Conservation (phyloP, 2,329 filamentous ascomycete genomes). For the Macroventuria anomochaeta region DNA sequence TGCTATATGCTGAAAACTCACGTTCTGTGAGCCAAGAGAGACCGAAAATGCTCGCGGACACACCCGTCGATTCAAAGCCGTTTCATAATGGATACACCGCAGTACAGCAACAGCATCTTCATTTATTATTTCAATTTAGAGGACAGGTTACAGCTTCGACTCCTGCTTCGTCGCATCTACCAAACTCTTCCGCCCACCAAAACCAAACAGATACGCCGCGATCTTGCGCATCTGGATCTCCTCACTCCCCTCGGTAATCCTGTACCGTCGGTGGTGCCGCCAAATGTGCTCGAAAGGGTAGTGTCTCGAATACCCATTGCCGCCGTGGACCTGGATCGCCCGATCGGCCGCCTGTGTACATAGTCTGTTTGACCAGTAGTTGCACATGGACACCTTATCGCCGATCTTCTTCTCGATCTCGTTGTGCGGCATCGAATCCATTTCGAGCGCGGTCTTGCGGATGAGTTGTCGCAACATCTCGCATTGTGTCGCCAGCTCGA, state of each 20-base stretch:
- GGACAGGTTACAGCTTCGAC: conserved; percentile 37
- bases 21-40: too few relatives aligned
- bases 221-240: conserved; percentile 73
- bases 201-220: conserved; percentile 65
- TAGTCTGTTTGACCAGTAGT: conserved; percentile 68
- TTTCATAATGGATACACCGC: not conserved
- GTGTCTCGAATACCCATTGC: conserved; percentile 65
- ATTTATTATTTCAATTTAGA: not conserved
- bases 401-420: conserved; percentile 65
- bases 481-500: conserved; percentile 66
- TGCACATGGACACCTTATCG: conserved; percentile 70
- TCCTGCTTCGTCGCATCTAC: conserved; percentile 41
- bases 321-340: conserved; percentile 68
- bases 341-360: conserved; percentile 67
- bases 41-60: too few relatives aligned
- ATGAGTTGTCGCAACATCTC: conserved; percentile 68
- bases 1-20: too few relatives aligned
- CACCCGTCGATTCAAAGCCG: not conserved
- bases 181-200: conserved; percentile 54
- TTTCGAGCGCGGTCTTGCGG: conserved; percentile 65
- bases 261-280: conserved; percentile 67
- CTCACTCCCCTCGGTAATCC: conserved; percentile 69
- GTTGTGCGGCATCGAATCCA: conserved; percentile 63
- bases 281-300: conserved; percentile 70
- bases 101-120: not conserved